Conservation (phyloP, 2,329 filamentous ascomycete species). For the Cytospora leucostoma region DNA sequence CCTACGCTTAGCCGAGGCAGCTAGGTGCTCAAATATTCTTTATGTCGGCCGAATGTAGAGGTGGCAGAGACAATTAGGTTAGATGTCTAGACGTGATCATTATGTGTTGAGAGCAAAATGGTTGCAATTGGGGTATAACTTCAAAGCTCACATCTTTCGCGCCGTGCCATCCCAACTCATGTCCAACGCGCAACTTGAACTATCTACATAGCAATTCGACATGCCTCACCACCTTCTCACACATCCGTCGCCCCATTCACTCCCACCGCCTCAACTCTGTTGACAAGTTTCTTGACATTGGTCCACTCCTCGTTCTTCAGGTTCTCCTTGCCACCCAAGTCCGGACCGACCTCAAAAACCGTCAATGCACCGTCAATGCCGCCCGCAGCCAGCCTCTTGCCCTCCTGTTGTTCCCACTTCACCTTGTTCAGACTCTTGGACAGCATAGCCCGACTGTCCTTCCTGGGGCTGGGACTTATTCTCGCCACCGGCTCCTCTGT, state of each 20-base stretch:
- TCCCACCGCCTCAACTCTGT: constrained; percentile 67
- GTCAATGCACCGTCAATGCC: constrained; percentile 89
- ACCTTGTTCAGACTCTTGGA: constrained; percentile 91
- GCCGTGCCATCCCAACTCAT: constrained; percentile 6
- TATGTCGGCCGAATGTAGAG: too few species aligned
- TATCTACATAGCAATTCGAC: constrained; percentile 3
- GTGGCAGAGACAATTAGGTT: too few species aligned
- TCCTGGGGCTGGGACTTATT: constrained; percentile 69
- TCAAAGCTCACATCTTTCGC: constrained; percentile 22
- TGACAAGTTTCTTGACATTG: constrained; percentile 86
- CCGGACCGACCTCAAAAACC: constrained; percentile 85
- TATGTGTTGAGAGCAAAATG: constrained; percentile 3
- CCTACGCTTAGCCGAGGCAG: not conserved
- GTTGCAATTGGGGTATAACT: constrained; percentile 26
- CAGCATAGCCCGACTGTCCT: constrained; percentile 67
- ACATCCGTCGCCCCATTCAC: constrained; percentile 50
- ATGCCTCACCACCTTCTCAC: constrained; percentile 30
- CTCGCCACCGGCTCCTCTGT: constrained; percentile 88
- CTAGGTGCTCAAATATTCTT: too few species aligned
- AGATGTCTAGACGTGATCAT: too few species aligned
- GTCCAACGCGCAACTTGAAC: constrained; percentile 16
- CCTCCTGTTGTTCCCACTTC: constrained; percentile 89
- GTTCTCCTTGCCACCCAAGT: constrained; percentile 81
- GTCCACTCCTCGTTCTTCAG: constrained; percentile 89
- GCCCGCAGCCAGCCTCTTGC: constrained; percentile 82